These are phyloP conservation scores for Nemania diffusa DNA, from an alignment of 2,329 filamentous ascomycete species.

Conservation along the genomic window DNA sequence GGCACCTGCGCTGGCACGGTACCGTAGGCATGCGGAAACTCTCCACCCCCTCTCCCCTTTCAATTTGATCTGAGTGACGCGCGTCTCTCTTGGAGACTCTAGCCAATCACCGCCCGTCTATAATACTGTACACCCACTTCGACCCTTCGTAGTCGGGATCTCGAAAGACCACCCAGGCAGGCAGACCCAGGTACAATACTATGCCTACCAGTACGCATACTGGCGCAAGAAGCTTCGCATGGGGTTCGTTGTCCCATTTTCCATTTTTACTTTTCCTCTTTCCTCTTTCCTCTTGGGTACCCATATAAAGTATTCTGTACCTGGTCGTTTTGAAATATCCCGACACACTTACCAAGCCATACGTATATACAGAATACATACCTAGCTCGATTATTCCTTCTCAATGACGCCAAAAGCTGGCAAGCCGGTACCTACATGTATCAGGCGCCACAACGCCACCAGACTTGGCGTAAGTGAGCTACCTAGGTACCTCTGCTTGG, in stretches of 20 bases:
- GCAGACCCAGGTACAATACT: neutral
- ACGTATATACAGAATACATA: too few species aligned
- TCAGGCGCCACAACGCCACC: conserved; percentile 17
- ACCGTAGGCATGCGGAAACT: conserved; percentile 10
- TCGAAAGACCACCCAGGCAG: neutral
- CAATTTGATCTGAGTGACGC: conserved; percentile 41
- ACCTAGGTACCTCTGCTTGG: neutral
- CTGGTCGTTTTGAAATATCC: neutral
- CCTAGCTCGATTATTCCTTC: neutral
- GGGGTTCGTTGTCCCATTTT: neutral
- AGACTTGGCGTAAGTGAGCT: neutral
- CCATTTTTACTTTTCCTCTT: neutral
- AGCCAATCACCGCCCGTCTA: conserved; percentile 39
- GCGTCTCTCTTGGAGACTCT: conserved; percentile 40
- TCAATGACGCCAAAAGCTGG: neutral
- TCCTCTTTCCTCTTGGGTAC: conserved; percentile 1
- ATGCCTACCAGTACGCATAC: neutral
- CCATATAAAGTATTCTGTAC: neutral
- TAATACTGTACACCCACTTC: neutral
- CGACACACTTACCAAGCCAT: neutral
- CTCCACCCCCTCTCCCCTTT: conserved; percentile 28
- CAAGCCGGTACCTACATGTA: neutral
- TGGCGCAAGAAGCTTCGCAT: conserved; percentile 13
- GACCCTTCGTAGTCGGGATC: conserved; percentile 18
- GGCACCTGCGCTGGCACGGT: neutral